These are phyloP conservation scores for Thymus quinquecostatus DNA, from an alignment of 257 asterid species.

Conservation along the genomic window DNA sequence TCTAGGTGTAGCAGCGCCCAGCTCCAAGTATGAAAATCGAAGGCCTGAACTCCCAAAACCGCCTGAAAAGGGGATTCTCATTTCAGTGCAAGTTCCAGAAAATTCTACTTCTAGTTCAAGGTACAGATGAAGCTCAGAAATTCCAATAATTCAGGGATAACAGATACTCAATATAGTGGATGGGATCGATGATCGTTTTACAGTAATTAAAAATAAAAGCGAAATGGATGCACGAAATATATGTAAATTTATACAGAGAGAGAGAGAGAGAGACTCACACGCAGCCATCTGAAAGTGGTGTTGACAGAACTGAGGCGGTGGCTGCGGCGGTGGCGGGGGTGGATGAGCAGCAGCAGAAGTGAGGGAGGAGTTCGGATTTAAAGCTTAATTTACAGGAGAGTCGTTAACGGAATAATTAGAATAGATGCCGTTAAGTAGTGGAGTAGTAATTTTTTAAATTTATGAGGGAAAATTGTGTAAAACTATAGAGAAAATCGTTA, in stretches of 20 bases:
- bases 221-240: not conserved
- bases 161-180: too few relatives aligned
- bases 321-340: slow-evolving; percentile 13
- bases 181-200: too few relatives aligned
- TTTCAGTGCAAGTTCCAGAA: slow-evolving; percentile 14
- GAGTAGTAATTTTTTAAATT: too few relatives aligned
- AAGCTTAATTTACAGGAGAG: not conserved
- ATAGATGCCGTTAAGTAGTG: not conserved
- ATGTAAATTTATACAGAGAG: not conserved
- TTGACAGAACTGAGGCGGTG: not conserved
- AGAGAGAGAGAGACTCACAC: slow-evolving; percentile 24
- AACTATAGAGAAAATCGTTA: too few relatives aligned
- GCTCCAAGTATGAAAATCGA: slow-evolving; percentile 44
- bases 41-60: slow-evolving; percentile 62
- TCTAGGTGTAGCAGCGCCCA: slow-evolving; percentile 44
- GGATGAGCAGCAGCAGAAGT: slow-evolving; percentile 7
- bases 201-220: too few relatives aligned
- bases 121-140: slow-evolving; percentile 11
- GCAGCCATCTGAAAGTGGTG: slow-evolving; percentile 36
- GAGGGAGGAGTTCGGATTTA: not conserved
- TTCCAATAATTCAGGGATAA: slow-evolving; percentile 6
- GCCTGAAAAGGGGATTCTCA: slow-evolving; percentile 36
- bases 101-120: not conserved
- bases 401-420: slow-evolving; percentile 11
- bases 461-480: too few relatives aligned